Percentiles rank a stretch among this genome's conserved stretches.
phyloP scores from a whole-genome alignment of 2,329 filamentous ascomycete species.

The Aspergillus sp. region DNA sequence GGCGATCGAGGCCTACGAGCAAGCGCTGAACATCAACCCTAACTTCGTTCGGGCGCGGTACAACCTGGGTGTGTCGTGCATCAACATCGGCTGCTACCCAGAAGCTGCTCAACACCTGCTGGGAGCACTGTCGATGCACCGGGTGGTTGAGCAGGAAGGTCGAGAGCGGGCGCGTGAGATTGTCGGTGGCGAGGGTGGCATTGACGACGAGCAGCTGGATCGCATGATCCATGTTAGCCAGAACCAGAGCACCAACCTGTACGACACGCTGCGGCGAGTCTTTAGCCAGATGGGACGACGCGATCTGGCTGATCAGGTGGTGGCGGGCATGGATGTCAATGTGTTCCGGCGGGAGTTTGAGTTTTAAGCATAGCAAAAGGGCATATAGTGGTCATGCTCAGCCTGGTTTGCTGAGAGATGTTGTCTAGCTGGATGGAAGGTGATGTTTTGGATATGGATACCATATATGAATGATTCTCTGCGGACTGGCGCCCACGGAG shows the following conservation, averaged over 20 bases:
- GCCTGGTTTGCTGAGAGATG: background rate
- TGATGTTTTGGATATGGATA: background rate
- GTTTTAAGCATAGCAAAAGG: slow-evolving; percentile 57
- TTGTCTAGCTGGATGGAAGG: background rate
- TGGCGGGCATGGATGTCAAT: slow-evolving; percentile 87
- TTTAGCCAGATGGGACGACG: slow-evolving; percentile 92
- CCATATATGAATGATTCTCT: background rate
- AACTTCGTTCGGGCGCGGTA: slow-evolving; percentile 98
- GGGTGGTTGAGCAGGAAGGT: slow-evolving; percentile 83
- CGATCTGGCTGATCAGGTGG: slow-evolving; percentile 84
- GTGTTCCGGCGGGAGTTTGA: slow-evolving; percentile 88
- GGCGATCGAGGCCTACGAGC: slow-evolving; percentile 94
- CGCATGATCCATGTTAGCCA: slow-evolving; percentile 76
- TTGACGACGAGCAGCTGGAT: slow-evolving; percentile 74
- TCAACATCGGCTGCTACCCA: slow-evolving; percentile 93
- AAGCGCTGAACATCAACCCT: slow-evolving; percentile 82
- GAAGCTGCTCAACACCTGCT: slow-evolving; percentile 92
- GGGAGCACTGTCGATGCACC: slow-evolving; percentile 92
- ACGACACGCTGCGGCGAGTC: slow-evolving; percentile 91
- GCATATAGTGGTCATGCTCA: background rate
- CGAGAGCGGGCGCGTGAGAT: slow-evolving; percentile 82
- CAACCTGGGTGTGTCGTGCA: slow-evolving; percentile 93
- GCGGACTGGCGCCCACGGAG: background rate
- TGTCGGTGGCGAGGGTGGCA: slow-evolving; percentile 57
- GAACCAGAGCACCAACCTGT: slow-evolving; percentile 95